A percentile compares a stretch with the other conserved stretches of the same genome.
phyloP scores from a whole-genome alignment of 345 rosid genomes.

The Populus euphratica region DNA sequence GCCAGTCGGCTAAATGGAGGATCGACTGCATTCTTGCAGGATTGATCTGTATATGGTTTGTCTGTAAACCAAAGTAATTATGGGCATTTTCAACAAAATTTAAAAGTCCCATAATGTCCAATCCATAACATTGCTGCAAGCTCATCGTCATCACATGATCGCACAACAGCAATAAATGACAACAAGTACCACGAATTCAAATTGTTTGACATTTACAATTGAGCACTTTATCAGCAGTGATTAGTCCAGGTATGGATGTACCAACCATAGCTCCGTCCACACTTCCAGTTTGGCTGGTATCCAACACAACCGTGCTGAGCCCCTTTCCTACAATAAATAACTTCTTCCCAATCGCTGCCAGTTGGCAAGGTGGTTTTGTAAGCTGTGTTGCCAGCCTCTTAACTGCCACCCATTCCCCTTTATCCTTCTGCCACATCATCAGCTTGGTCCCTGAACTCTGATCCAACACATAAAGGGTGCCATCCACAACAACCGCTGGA shows the following conservation, averaged over 20 bases:
- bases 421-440: constrained; percentile 60
- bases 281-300: constrained; percentile 46
- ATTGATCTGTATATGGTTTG: not conserved
- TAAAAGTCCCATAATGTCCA: too few relatives aligned
- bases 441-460: constrained; percentile 68
- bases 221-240: constrained; percentile 41
- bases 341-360: constrained; percentile 58
- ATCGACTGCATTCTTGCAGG: not conserved
- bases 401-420: constrained; percentile 56
- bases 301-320: constrained; percentile 56
- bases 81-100: not conserved
- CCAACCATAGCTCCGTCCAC: constrained; percentile 58
- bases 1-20: not conserved
- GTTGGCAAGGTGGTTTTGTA: constrained; percentile 65
- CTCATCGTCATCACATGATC: too few relatives aligned
- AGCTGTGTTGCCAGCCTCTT: constrained; percentile 59
- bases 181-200: constrained; percentile 17
- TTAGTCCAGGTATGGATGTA: constrained; percentile 55
- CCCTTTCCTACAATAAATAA: constrained; percentile 69
- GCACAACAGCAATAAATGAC: not conserved
- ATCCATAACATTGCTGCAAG: too few relatives aligned
- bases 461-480: constrained; percentile 65
- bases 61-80: not conserved
- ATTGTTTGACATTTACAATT: constrained; percentile 55
- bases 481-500: constrained; percentile 67